These are phyloP conservation scores for Plasmodium adleri DNA, from an alignment of 169 alveolate genomes.

Conservation along the genomic window DNA sequence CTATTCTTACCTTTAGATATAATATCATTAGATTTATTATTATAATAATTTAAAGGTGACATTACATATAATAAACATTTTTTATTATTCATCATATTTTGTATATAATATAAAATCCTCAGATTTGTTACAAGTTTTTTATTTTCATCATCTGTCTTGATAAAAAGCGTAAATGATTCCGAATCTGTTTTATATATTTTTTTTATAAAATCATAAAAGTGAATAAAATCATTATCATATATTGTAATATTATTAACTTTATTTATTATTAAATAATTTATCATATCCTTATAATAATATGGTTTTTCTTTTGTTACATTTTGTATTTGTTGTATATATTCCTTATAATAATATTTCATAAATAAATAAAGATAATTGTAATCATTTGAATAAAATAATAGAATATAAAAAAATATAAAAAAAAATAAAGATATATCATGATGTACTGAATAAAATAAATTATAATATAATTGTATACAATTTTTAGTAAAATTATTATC, in stretches of 20 bases:
- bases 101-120: constrained; percentile 9
- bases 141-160: not conserved
- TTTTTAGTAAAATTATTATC: constrained; percentile 63
- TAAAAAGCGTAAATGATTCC: not conserved
- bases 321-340: not conserved
- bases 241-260: constrained; percentile 36
- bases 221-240: constrained; percentile 25
- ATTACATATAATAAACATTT: not conserved
- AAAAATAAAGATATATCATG: constrained; percentile 21
- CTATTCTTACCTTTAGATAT: not conserved
- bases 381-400: constrained; percentile 41
- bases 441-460: constrained; percentile 23
- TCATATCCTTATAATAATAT: not conserved
- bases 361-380: constrained; percentile 19
- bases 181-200: not conserved
- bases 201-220: constrained; percentile 35
- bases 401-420: constrained; percentile 51
- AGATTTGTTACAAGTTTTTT: constrained; percentile 4
- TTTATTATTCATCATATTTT: constrained; percentile 16
- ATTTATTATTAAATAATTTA: constrained; percentile 16
- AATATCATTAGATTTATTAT: too few species aligned
- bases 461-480: constrained; percentile 56
- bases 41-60: not conserved
- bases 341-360: constrained; percentile 13
- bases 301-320: too few species aligned